Base-by-base conservation (phyloP, 306 rosid species). In the Ammopiptanthus mongolicus region DNA sequence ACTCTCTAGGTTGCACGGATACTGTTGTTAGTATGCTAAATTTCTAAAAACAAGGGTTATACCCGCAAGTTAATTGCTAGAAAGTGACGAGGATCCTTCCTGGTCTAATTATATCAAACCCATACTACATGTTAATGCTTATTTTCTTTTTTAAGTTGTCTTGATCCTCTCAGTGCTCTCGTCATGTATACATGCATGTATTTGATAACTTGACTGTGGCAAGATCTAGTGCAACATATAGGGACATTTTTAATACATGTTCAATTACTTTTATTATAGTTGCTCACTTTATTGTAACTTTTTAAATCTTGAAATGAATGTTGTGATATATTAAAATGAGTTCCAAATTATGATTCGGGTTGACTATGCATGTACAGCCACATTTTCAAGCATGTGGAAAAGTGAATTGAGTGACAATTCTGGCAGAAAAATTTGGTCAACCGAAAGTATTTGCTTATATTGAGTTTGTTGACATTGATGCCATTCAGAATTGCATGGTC, bases 381-480 rank as follows among this genome's bases (percentile, higher is more conserved):
- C 98, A 90, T 85, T 95, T 95, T 82, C 98, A 95, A 84, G 91
- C 97, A 14, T 91, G 97, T 85, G 98, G 98, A 80, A 95, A 97
- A 37, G 98, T 95, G 72, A 95, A 95, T 87, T 85, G 98, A 83
- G 98, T 91, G 69, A 95, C 98, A 3, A 95, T 95, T 77, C 82
- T 95, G 97, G 88, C 97, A 0, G 98, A 95, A 87, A 95, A 95
- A 85, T 91, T n/a, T n/a, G n/a, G n/a, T n/a, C n/a, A n/a, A n/a
- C n/a, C n/a, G n/a, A n/a, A n/a, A n/a, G n/a, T n/a, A n/a, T n/a
- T n/a, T n/a, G n/a, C n/a, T n/a, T n/a, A n/a, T n/a, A n/a, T n/a
- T n/a, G n/a, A n/a, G n/a, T n/a, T n/a, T n/a, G n/a, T n/a, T n/a
- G n/a, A n/a, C n/a, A n/a, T n/a, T n/a, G n/a, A n/a, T n/a, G n/a